These are phyloP conservation scores for Neurospora hispaniola DNA, from an alignment of 495 filamentous ascomycete genomes.

Conservation along the genomic window DNA sequence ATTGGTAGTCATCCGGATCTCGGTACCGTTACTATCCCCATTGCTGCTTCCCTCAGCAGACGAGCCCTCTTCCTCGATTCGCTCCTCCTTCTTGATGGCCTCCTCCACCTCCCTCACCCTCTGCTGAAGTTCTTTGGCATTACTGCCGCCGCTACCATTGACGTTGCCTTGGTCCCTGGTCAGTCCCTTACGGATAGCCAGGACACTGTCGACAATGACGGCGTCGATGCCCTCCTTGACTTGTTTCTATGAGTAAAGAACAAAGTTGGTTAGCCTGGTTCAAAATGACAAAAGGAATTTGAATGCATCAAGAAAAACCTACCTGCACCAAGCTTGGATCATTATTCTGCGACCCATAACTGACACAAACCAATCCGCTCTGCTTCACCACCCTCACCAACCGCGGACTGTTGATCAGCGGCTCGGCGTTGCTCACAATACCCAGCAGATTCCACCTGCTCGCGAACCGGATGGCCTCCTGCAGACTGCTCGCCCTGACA, in stretches of 20 bases:
- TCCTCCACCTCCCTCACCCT: conserved; percentile 6
- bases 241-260: conserved; percentile 52
- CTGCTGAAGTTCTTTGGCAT: neutral
- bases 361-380: conserved; percentile 88
- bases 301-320: conserved; percentile 19
- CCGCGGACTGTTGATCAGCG: conserved; percentile 78
- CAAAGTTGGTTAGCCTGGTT: conserved; percentile 14
- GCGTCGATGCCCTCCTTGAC: conserved; percentile 93
- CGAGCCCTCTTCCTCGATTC: neutral
- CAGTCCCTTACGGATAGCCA: conserved; percentile 55
- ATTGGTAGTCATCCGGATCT: neutral
- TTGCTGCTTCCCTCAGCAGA: neutral
- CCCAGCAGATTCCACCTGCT: conserved; percentile 89
- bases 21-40: neutral
- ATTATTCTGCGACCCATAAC: conserved; percentile 84
- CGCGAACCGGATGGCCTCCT: conserved; percentile 92
- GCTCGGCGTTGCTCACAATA: conserved; percentile 74
- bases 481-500: conserved; percentile 81
- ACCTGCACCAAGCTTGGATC: conserved; percentile 75
- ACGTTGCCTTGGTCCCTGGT: conserved; percentile 20
- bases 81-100: neutral
- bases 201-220: conserved; percentile 88
- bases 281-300: neutral
- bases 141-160: neutral
- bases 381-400: conserved; percentile 94